Evolutionary conservation across 2,329 filamentous ascomycete species (phyloP).

Genomic region (Volutella citrinella): DNA sequence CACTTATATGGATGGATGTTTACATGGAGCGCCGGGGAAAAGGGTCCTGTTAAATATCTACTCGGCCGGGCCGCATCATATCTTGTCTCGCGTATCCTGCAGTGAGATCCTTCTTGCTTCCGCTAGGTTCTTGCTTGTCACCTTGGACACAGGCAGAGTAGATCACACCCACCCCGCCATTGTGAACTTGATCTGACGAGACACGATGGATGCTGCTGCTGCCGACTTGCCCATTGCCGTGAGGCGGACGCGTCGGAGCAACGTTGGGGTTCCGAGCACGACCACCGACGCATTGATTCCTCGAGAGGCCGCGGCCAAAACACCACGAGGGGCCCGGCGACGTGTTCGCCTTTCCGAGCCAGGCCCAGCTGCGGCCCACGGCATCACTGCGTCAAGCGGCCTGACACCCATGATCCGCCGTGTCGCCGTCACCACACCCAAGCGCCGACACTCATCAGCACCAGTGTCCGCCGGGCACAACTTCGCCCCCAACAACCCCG

Average conservation of each 20-base stretch:
- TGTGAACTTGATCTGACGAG: too few species aligned
- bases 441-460: constrained; percentile 46
- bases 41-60: too few species aligned
- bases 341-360: constrained; percentile 60
- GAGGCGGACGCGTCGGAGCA: constrained; percentile 50
- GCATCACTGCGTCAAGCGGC: constrained; percentile 36
- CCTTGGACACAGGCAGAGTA: too few species aligned
- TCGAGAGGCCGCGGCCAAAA: constrained; percentile 20
- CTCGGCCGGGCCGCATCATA: too few species aligned
- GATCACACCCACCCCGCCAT: constrained; percentile 1
- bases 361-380: constrained; percentile 27
- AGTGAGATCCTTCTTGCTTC: constrained; percentile 2
- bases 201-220: too few species aligned
- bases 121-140: constrained; percentile 3
- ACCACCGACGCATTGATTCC: constrained; percentile 13
- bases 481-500: constrained; percentile 12
- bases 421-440: constrained; percentile 40
- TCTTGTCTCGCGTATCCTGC: too few species aligned
- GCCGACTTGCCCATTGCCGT: constrained; percentile 53
- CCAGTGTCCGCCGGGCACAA: constrained; percentile 27
- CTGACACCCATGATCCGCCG: constrained; percentile 58
- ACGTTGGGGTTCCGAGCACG: constrained; percentile 27
- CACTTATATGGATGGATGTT: constrained; percentile 15
- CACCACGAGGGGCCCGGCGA: constrained; percentile 40
- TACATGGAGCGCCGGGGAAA: constrained; percentile 7